These are phyloP conservation scores for Geosmithia putterillii DNA, from an alignment of 2,329 filamentous ascomycete species.

Conservation along the genomic window DNA sequence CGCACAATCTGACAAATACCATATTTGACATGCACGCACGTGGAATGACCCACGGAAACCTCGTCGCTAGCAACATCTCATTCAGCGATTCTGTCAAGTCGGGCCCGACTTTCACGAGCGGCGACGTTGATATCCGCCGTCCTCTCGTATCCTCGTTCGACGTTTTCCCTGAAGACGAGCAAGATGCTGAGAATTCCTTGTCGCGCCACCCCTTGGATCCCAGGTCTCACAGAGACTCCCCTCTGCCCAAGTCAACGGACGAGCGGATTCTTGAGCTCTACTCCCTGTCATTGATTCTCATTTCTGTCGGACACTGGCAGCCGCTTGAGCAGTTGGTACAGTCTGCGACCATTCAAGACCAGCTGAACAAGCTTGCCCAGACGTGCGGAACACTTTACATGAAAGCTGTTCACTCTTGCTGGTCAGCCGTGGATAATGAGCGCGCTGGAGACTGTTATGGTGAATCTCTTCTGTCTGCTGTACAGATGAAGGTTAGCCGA, in stretches of 20 bases:
- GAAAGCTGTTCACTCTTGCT: conserved; percentile 61
- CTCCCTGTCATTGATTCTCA: conserved; percentile 57
- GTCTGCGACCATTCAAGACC: background rate
- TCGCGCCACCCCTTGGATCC: conserved; percentile 54
- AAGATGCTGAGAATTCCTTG: conserved; percentile 11
- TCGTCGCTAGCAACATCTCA: conserved; percentile 54
- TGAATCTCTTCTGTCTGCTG: conserved; percentile 37
- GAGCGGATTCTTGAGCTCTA: conserved; percentile 56
- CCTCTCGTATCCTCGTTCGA: conserved; percentile 66
- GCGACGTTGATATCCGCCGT: conserved; percentile 49
- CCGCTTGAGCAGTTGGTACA: conserved; percentile 39
- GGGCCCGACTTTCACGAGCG: conserved; percentile 18
- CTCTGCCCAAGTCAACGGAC: conserved; percentile 35
- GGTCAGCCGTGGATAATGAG: conserved; percentile 56
- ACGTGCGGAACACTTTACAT: conserved; percentile 65
- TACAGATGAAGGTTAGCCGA: conserved; percentile 42
- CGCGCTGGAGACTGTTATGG: conserved; percentile 30
- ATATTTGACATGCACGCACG: conserved; percentile 62
- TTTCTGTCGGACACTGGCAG: conserved; percentile 68
- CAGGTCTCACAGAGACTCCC: conserved; percentile 33
- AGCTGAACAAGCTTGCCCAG: conserved; percentile 47
- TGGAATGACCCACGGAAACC: conserved; percentile 58
- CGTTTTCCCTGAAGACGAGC: conserved; percentile 37
- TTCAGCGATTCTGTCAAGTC: conserved; percentile 37
- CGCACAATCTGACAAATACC: conserved; percentile 59